Base-by-base conservation (phyloP, 164 flowering plant genomes). In the Macadamia tetraphylla region DNA sequence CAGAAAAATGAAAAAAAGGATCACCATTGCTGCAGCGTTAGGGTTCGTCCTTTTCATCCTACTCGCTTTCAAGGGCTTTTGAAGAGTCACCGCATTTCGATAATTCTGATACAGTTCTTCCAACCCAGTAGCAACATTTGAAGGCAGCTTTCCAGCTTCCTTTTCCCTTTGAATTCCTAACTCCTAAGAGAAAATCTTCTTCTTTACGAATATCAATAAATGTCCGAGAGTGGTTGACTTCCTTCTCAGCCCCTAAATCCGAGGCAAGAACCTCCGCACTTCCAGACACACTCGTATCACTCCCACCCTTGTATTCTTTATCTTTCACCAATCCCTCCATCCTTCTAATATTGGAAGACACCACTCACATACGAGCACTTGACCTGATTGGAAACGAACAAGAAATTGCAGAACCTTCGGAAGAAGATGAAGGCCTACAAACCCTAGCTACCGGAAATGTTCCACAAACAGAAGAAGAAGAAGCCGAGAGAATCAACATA, bases 121-220 rank as follows among this genome's bases (percentile, higher is more conserved):
- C 23, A 23, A 23, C 23, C 23, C 23, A 0, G 23, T 23, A 23
- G 23, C 23, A 23, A 23, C 23, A 23, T 23, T 23, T 23, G 23
- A 23, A 23, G 23, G 23, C 23, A 23, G 23, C 23, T 23, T 23
- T 23, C 23, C 23, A 23, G 23, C 23, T 23, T 23, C 23, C 23
- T 23, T 23, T 23, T 23, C 23, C 23, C 23, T 23, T 23, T 23
- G 23, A 23, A 23, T 23, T 23, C 23, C 23, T 23, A 23, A 23
- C 23, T 23, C 23, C 23, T 23, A 23, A 23, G 23, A 23, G 23
- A 23, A 23, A 29, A 87, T 88, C 91, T 82, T 80, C 75, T 73
- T 76, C 86, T 31, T 77, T 70, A n/a, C 73, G 78, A 10, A 75
- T 79, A 49, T 85, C 83, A 7, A 82, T 69, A 71, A 85, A 87